Evolutionary conservation across 495 filamentous ascomycete species (phyloP).

Genomic region (Tetracladium setigerum): DNA sequence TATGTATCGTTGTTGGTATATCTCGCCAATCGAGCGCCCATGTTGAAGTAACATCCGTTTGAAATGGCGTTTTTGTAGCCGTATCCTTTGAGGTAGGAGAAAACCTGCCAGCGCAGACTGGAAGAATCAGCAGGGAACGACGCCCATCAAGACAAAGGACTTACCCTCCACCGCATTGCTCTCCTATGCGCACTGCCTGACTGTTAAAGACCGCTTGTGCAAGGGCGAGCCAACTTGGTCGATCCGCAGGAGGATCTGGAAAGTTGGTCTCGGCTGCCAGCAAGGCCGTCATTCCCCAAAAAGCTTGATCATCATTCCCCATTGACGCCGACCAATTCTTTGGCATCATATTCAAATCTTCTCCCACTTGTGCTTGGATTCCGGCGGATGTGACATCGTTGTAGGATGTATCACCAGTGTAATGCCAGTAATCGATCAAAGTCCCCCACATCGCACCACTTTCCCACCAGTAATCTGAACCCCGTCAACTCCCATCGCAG

Average conservation of each 20-base stretch:
- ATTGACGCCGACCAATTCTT: conserved; percentile 46
- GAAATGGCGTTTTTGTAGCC: conserved; percentile 88
- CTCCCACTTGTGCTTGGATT: conserved; percentile 63
- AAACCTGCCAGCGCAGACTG: conserved; percentile 81
- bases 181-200: conserved; percentile 47
- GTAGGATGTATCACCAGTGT: conserved; percentile 64
- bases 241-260: conserved; percentile 66
- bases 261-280: conserved; percentile 64
- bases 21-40: conserved; percentile 67
- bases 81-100: conserved; percentile 67
- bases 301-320: conserved; percentile 78
- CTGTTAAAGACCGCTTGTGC: conserved; percentile 59
- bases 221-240: conserved; percentile 65
- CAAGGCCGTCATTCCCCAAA: conserved; percentile 66
- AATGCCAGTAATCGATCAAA: conserved; percentile 71
- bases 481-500: conserved; percentile 1
- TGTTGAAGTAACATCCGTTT: conserved; percentile 81
- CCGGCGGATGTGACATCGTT: conserved; percentile 53
- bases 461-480: conserved; percentile 62
- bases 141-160: conserved; percentile 59
- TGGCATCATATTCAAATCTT: conserved; percentile 56
- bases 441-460: conserved; percentile 67
- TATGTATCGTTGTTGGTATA: conserved; percentile 78
- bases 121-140: conserved; percentile 62
- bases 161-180: conserved; percentile 72